Conservation (phyloP, 192 early-diverging fungal genomes). For the Coemansia sp. region DNA sequence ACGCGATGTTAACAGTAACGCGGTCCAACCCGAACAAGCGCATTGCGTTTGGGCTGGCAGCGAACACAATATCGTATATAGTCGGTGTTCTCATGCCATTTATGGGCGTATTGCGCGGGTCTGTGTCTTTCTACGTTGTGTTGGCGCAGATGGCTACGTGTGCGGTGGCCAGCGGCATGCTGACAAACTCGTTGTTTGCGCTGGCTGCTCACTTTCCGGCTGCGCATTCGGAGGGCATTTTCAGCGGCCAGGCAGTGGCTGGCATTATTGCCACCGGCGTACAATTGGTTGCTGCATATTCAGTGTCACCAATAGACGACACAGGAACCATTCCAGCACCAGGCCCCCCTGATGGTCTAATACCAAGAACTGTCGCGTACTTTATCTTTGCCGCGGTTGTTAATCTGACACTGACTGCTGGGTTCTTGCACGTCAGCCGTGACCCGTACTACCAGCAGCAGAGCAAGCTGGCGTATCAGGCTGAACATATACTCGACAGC, state of each 20-base stretch:
- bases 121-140: conserved; percentile 64
- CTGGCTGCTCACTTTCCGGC: conserved; percentile 69
- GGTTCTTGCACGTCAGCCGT: conserved; percentile 28
- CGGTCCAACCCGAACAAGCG: conserved; percentile 36
- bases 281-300: conserved; percentile 62
- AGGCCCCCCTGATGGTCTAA: conserved; percentile 14
- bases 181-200: conserved; percentile 69
- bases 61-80: conserved; percentile 57
- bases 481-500: background rate
- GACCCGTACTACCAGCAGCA: conserved; percentile 46
- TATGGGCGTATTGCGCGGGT: conserved; percentile 47
- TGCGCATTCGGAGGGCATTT: conserved; percentile 67
- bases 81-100: conserved; percentile 56
- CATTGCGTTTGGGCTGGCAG: conserved; percentile 53
- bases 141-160: conserved; percentile 59
- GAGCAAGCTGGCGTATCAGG: conserved; percentile 30
- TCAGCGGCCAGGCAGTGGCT: conserved; percentile 65
- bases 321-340: background rate
- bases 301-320: conserved; percentile 17
- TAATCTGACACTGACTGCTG: conserved; percentile 31
- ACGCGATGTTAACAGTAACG: conserved; percentile 54
- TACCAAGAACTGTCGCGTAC: conserved; percentile 44
- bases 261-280: conserved; percentile 66
- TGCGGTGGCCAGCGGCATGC: conserved; percentile 62
- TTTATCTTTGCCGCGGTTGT: conserved; percentile 42